A percentile compares a stretch with the other conserved stretches of the same genome.
These are phyloP conservation scores for Podila minutissima DNA, from an alignment of 192 early-diverging fungal genomes.

Conservation along the genomic window DNA sequence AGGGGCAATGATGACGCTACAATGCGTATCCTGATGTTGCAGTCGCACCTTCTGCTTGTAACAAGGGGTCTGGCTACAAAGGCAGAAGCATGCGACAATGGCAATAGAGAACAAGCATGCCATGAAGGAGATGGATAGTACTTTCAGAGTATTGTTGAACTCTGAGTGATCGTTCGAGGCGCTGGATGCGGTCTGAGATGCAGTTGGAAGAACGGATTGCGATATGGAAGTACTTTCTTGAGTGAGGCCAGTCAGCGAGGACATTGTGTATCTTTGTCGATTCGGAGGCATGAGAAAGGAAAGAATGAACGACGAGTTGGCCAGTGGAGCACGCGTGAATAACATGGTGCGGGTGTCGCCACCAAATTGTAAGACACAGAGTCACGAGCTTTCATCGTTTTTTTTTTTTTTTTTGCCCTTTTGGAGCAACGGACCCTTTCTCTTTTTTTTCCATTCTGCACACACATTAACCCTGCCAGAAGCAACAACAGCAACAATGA, in stretches of 20 bases:
- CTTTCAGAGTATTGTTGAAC: background rate
- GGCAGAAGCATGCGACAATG: background rate
- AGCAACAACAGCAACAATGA: conserved; percentile 8
- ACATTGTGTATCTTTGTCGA: too few relatives aligned
- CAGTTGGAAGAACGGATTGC: background rate
- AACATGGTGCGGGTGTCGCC: too few relatives aligned
- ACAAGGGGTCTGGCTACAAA: background rate
- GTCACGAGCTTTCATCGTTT: too few relatives aligned
- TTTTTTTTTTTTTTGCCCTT: too few relatives aligned
- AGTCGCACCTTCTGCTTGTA: background rate
- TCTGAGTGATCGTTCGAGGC: background rate
- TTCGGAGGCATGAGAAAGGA: too few relatives aligned
- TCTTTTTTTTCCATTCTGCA: background rate
- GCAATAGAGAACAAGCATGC: background rate
- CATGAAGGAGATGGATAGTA: background rate
- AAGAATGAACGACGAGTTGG: too few relatives aligned
- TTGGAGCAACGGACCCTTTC: too few relatives aligned
- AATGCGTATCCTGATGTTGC: background rate
- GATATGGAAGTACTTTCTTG: background rate
- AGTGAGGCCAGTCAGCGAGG: too few relatives aligned
- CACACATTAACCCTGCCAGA: background rate
- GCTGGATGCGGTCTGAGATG: too few relatives aligned
- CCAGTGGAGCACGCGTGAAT: too few relatives aligned
- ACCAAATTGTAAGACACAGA: too few relatives aligned
- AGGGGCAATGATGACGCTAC: background rate